These are phyloP conservation scores for Lignosus rhinocerotis DNA, from an alignment of 1,284 basidiomycete genomes.

Conservation along the genomic window DNA sequence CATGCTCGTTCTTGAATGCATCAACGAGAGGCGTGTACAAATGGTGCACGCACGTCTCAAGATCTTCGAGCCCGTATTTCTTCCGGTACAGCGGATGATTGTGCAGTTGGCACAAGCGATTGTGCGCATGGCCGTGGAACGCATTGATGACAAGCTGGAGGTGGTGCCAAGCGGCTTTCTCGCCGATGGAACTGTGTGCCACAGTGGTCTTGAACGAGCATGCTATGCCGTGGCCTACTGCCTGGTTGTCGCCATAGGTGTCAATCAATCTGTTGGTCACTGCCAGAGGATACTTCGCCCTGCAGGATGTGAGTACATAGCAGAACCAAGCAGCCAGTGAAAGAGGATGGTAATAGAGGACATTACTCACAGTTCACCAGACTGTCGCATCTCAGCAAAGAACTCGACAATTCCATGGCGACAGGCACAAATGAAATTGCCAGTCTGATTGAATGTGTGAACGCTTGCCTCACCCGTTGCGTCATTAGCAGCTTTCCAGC, in stretches of 20 bases:
- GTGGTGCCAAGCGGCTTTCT: slow-evolving; percentile 1
- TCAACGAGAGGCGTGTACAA: slow-evolving; percentile 21
- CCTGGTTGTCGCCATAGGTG: slow-evolving; percentile 20
- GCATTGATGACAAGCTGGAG: slow-evolving; percentile 28
- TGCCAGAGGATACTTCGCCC: slow-evolving; percentile 39
- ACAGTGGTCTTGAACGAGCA: slow-evolving; percentile 34
- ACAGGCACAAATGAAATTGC: slow-evolving; percentile 36
- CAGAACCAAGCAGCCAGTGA: too few relatives aligned
- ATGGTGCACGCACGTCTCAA: slow-evolving; percentile 34
- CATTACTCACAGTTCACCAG: slow-evolving; percentile 37
- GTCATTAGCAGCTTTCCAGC: slow-evolving; percentile 21
- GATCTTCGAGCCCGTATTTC: slow-evolving; percentile 37
- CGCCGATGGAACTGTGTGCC: slow-evolving; percentile 26
- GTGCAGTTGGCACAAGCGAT: slow-evolving; percentile 34
- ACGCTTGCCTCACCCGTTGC: slow-evolving; percentile 33
- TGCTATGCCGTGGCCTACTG: slow-evolving; percentile 38
- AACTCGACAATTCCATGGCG: slow-evolving; percentile 36
- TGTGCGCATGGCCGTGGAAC: slow-evolving; percentile 40
- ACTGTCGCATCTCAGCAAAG: slow-evolving; percentile 37
- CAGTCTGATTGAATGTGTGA: slow-evolving; percentile 34
- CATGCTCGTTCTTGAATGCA: background rate
- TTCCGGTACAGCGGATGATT: slow-evolving; percentile 34
- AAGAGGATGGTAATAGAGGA: too few relatives aligned
- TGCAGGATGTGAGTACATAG: too few relatives aligned
- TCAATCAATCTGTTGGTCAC: slow-evolving; percentile 28